A percentile compares a stretch with the other conserved stretches of the same genome.
These are phyloP conservation scores for Podosphaera xanthii DNA, from an alignment of 2,329 filamentous ascomycete genomes.

Conservation along the genomic window DNA sequence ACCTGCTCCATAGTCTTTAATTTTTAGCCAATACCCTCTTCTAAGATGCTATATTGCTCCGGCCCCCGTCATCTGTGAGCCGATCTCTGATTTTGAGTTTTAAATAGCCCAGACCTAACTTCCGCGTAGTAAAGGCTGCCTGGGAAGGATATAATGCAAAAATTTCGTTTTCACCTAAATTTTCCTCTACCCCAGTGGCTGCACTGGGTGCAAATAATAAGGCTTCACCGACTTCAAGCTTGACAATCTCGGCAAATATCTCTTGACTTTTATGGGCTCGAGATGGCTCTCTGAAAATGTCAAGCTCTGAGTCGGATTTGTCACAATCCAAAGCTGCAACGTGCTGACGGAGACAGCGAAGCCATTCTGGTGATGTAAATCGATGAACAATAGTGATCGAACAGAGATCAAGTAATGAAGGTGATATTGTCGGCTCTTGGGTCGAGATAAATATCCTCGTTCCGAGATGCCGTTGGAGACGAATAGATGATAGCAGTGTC, in stretches of 20 bases:
- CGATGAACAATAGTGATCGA: constrained; percentile 47
- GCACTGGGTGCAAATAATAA: constrained; percentile 25
- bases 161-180: constrained; percentile 2
- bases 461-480: constrained; percentile 47
- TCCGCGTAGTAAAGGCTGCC: neutral
- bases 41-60: neutral
- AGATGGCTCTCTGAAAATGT: too few species aligned
- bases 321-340: constrained; percentile 22
- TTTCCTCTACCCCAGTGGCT: constrained; percentile 14
- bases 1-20: too few species aligned
- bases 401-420: constrained; percentile 45
- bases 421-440: constrained; percentile 52
- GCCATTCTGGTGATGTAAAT: constrained; percentile 44
- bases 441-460: constrained; percentile 49
- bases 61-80: constrained; percentile 6
- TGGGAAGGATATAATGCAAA: neutral
- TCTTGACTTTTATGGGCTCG: neutral
- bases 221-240: constrained; percentile 24
- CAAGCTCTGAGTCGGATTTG: neutral
- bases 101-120: neutral
- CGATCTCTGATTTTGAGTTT: constrained; percentile 5
- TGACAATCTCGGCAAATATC: constrained; percentile 19
- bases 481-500: constrained; percentile 35
- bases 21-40: neutral
- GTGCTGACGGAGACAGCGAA: constrained; percentile 18